phyloP scores from a whole-genome alignment of 2,329 filamentous ascomycete species.

The Emericellopsis atlantica region DNA sequence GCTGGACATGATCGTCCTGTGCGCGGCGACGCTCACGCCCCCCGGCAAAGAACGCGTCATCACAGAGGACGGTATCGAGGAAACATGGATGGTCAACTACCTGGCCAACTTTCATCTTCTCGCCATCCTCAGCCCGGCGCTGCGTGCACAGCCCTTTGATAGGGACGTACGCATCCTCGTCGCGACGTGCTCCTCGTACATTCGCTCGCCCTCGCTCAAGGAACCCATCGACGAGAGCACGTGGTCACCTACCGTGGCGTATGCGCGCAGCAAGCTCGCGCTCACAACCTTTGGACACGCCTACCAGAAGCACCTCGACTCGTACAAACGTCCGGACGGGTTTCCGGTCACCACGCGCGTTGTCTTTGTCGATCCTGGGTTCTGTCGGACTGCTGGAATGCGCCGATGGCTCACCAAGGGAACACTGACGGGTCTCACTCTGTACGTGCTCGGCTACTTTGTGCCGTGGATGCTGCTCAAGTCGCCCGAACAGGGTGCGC shows the following conservation, averaged over 20 bases:
- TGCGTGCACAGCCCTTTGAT: slow-evolving; percentile 85
- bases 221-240: slow-evolving; percentile 33
- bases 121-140: slow-evolving; percentile 78
- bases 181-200: slow-evolving; percentile 78
- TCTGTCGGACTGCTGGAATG: slow-evolving; percentile 74
- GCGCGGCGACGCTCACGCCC: slow-evolving; percentile 66
- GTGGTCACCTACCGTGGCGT: slow-evolving; percentile 45
- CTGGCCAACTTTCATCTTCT: slow-evolving; percentile 92
- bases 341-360: slow-evolving; percentile 74
- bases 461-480: slow-evolving; percentile 84
- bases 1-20: slow-evolving; percentile 83
- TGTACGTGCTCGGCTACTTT: slow-evolving; percentile 69
- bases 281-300: slow-evolving; percentile 81
- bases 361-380: slow-evolving; percentile 77
- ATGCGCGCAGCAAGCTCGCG: slow-evolving; percentile 60
- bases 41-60: slow-evolving; percentile 45
- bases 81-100: slow-evolving; percentile 60
- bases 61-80: slow-evolving; percentile 9
- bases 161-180: slow-evolving; percentile 84
- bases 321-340: slow-evolving; percentile 73
- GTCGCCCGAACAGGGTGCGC: slow-evolving; percentile 68
- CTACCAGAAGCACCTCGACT: slow-evolving; percentile 83
- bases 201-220: slow-evolving; percentile 57
- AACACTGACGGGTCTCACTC: slow-evolving; percentile 62
- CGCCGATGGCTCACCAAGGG: slow-evolving; percentile 79